Base-by-base conservation (phyloP, 805 yeast species). In the Teunomyces stri region DNA sequence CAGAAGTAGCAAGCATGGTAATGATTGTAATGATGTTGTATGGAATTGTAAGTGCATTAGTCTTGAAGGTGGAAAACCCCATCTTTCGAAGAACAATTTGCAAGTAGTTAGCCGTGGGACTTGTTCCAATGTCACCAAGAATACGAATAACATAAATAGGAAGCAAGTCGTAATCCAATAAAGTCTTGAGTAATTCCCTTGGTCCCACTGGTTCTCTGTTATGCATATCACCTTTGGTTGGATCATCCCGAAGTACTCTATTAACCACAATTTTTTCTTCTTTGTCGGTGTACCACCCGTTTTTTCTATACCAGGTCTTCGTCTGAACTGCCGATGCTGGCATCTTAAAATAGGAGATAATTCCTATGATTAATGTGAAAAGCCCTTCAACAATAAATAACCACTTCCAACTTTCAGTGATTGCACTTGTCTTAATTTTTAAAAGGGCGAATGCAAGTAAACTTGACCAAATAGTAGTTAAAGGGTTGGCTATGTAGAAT, bases 21-120 rank as follows among this genome's bases (percentile, higher is more conserved):
- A 52, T 42, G 3, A 61, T 50, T 35, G 54, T 53, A 11, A 56
- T 33, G 16, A 72, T 60, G 44, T 68, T 68, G 44, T 68, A 68
- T 0, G 87, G 86, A 47, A 82, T 80, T 4, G 79, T 64, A 42
- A 82, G 62, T 31, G 79, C 65, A 52, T 79, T 81, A 21, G 81
- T 75, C 39, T 74, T 64, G 57, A 80, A 76, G 0, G 84, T 78
- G 28, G 69, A 57, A 61, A 79, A 82, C 0, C 85, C 85, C 52
- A 81, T 52, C 25, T 51, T 49, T n/a, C 51, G 42, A 15, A 54
- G 42, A 6, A 45, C 45, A n/a, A 54, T 15, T 37, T 49, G 51
- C 38, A 54, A 28, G 38, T 54, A 54, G 6, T 30, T 31, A 7
- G 43, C 21, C 12, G 51, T 45, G 5, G 66, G 61, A 1, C 49